phyloP scores from a whole-genome alignment of 73 alveolate genomes.

The Blepharisma stoltei region DNA sequence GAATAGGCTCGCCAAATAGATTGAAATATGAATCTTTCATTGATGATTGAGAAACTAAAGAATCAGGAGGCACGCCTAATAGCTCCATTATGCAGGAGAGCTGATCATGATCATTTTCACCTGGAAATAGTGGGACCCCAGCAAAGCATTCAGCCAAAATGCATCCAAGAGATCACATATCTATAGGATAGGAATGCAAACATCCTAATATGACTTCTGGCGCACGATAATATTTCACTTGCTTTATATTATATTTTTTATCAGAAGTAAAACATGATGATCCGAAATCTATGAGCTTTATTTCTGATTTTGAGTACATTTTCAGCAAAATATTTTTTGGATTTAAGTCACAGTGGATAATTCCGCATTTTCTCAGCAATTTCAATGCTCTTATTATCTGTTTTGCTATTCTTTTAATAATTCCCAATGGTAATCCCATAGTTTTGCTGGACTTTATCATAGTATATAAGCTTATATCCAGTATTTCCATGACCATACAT shows the following conservation, averaged over 20 bases:
- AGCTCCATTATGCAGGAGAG: conserved; percentile 73
- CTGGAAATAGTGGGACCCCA: conserved; percentile 88
- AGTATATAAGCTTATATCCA: conserved; percentile 65
- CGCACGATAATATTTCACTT: conserved; percentile 90
- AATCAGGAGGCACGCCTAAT: conserved; percentile 73
- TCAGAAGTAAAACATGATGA: conserved; percentile 68
- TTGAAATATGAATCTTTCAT: background rate
- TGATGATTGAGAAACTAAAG: background rate
- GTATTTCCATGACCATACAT: conserved; percentile 67
- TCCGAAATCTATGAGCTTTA: conserved; percentile 83
- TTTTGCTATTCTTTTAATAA: conserved; percentile 60
- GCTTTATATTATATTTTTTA: conserved; percentile 70
- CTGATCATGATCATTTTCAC: conserved; percentile 80
- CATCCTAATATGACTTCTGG: conserved; percentile 95
- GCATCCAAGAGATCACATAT: conserved; percentile 97
- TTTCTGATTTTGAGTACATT: conserved; percentile 52
- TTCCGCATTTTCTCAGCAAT: conserved; percentile 47
- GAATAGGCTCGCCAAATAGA: background rate
- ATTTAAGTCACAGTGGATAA: conserved; percentile 88
- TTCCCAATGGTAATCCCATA: conserved; percentile 62
- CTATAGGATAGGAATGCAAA: conserved; percentile 83
- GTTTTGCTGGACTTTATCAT: conserved; percentile 57
- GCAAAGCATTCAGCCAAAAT: conserved; percentile 80
- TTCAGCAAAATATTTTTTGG: conserved; percentile 78
- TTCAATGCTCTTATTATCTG: conserved; percentile 57